Evolutionary conservation across 139 green algal species (phyloP).

Genomic region (Pycnococcus provasolii): DNA sequence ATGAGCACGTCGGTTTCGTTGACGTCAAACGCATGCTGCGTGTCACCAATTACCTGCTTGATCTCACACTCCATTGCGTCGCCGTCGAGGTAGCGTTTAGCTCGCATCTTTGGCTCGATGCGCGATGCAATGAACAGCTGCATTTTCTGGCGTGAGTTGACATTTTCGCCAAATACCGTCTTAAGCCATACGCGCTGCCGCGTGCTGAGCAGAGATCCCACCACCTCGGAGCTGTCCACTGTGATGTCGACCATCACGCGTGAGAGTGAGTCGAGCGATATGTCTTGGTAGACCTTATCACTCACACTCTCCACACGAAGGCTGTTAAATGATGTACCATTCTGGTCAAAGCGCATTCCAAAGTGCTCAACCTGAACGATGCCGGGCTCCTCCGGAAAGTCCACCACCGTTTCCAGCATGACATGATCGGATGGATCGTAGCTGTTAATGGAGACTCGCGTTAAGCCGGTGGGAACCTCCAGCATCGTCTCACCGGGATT

Average conservation of each 20-base stretch:
- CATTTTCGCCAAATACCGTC: slow-evolving; percentile 15
- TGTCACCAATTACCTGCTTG: slow-evolving; percentile 17
- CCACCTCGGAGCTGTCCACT: slow-evolving; percentile 13
- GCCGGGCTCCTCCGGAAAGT: slow-evolving; percentile 14
- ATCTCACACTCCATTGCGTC: slow-evolving; percentile 4
- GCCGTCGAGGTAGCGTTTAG: background rate
- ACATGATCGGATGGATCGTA: slow-evolving; percentile 5
- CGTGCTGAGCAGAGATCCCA: background rate
- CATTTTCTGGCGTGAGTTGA: slow-evolving; percentile 10
- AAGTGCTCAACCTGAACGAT: slow-evolving; percentile 25
- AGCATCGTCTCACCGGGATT: slow-evolving; percentile 5
- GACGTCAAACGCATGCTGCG: slow-evolving; percentile 17
- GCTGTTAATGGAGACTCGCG: background rate
- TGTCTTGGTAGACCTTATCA: slow-evolving; percentile 16
- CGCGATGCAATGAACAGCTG: slow-evolving; percentile 3
- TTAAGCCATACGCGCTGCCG: slow-evolving; percentile 12
- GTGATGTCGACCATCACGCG: slow-evolving; percentile 19
- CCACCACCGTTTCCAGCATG: slow-evolving; percentile 22
- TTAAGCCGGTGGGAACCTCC: slow-evolving; percentile 6
- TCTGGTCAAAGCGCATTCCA: slow-evolving; percentile 3
- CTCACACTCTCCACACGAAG: slow-evolving; percentile 14
- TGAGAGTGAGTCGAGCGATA: slow-evolving; percentile 16
- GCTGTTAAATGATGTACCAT: slow-evolving; percentile 14
- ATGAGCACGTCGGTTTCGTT: slow-evolving; percentile 21
- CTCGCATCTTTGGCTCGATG: background rate